Evolutionary conservation across 805 yeast species (phyloP).

Genomic region (Teunomyces pallodes): DNA sequence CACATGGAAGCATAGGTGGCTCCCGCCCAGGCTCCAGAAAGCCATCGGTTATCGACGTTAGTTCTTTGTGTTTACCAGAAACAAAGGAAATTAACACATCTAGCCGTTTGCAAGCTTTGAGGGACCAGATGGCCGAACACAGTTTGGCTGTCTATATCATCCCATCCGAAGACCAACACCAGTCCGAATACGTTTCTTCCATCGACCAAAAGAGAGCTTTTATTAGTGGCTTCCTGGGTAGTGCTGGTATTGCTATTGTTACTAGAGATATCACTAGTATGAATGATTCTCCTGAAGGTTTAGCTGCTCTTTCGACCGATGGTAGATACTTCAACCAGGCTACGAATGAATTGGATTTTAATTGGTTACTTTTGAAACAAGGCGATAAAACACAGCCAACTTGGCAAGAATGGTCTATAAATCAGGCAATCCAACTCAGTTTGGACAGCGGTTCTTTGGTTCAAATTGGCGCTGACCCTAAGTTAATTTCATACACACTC

Average conservation of each 20-base stretch:
- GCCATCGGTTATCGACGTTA: constrained; percentile 41
- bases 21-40: constrained; percentile 33
- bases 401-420: constrained; percentile 60
- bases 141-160: constrained; percentile 54
- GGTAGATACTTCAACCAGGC: constrained; percentile 64
- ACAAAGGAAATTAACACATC: constrained; percentile 54
- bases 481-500: constrained; percentile 38
- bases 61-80: constrained; percentile 41
- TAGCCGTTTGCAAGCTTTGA: constrained; percentile 22
- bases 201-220: constrained; percentile 55
- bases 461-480: constrained; percentile 50
- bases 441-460: constrained; percentile 42
- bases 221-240: constrained; percentile 59
- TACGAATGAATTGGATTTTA: constrained; percentile 54
- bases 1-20: constrained; percentile 18
- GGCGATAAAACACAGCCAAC: constrained; percentile 48
- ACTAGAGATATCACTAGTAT: constrained; percentile 52
- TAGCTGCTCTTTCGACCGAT: constrained; percentile 57
- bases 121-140: constrained; percentile 39
- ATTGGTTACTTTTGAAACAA: constrained; percentile 56
- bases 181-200: constrained; percentile 56
- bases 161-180: constrained; percentile 65
- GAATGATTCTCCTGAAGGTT: constrained; percentile 53
- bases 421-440: constrained; percentile 48
- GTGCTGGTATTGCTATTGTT: constrained; percentile 59